Percentiles rank a stretch among this genome's conserved stretches.
phyloP scores from a whole-genome alignment of 257 asterid genomes.

The Henckelia pumila region DNA sequence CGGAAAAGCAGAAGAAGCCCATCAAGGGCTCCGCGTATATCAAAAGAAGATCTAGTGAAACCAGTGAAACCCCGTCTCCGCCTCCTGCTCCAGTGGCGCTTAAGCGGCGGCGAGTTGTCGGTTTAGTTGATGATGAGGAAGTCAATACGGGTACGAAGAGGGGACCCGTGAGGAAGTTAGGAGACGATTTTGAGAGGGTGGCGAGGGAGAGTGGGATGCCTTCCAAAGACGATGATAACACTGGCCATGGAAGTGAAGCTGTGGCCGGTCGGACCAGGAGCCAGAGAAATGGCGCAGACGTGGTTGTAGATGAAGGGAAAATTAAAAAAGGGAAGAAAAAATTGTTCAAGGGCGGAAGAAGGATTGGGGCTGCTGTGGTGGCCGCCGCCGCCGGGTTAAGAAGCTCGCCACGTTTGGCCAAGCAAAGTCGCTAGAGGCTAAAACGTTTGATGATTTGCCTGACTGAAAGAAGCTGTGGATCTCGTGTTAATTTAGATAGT shows the following conservation, averaged over 20 bases:
- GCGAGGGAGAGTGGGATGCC: constrained; percentile 48
- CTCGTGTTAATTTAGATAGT: neutral
- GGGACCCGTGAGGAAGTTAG: constrained; percentile 62
- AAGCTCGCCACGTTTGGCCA: constrained; percentile 61
- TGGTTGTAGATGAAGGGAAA: constrained; percentile 14
- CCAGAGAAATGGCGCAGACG: constrained; percentile 11
- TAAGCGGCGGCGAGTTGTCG: constrained; percentile 61
- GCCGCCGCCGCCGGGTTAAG: constrained; percentile 33
- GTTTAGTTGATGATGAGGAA: constrained; percentile 42
- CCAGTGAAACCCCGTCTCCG: constrained; percentile 41
- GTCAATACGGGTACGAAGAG: constrained; percentile 29
- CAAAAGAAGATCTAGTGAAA: neutral
- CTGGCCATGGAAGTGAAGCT: constrained; percentile 5
- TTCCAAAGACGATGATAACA: neutral
- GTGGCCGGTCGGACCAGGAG: constrained; percentile 36
- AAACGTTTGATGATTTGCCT: constrained; percentile 32
- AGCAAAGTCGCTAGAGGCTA: constrained; percentile 19
- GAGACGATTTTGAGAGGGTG: constrained; percentile 78
- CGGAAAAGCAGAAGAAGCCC: constrained; percentile 26
- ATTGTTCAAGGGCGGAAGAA: constrained; percentile 31
- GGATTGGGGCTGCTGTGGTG: constrained; percentile 24
- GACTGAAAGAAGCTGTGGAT: constrained; percentile 4
- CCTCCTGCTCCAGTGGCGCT: constrained; percentile 70
- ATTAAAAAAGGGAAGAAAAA: constrained; percentile 26
- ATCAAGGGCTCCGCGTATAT: constrained; percentile 1